Evolutionary conservation across 2,329 filamentous ascomycete genomes (phyloP).

Genomic region (Aspergillus latus): DNA sequence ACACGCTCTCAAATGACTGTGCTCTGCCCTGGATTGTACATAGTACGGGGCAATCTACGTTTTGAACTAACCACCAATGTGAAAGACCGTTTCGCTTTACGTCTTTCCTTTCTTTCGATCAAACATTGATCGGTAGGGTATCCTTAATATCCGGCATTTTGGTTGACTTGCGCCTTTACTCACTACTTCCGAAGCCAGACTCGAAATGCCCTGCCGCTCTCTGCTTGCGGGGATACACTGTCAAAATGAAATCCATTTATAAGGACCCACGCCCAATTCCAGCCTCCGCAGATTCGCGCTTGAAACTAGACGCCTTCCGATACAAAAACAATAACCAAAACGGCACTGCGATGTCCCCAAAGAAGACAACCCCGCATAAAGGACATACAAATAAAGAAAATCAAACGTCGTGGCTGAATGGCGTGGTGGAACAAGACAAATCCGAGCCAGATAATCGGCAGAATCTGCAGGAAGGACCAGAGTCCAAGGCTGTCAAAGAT

Average conservation of each 20-base stretch:
- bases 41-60: background rate
- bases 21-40: background rate
- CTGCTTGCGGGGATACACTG: constrained; percentile 17
- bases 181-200: constrained; percentile 10
- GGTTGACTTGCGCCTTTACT: constrained; percentile 3
- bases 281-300: constrained; percentile 54
- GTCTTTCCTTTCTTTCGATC: background rate
- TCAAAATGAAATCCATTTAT: constrained; percentile 26
- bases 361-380: constrained; percentile 19
- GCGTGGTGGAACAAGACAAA: constrained; percentile 29
- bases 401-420: constrained; percentile 37
- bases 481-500: constrained; percentile 33
- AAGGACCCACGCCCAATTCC: constrained; percentile 29
- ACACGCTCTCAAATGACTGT: constrained; percentile 6
- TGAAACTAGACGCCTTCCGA: constrained; percentile 57
- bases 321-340: constrained; percentile 43
- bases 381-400: constrained; percentile 49
- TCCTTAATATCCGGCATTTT: background rate
- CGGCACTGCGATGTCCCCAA: constrained; percentile 10
- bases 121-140: background rate
- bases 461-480: constrained; percentile 22
- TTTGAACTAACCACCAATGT: background rate
- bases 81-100: background rate
- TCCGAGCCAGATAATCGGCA: constrained; percentile 21
- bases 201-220: constrained; percentile 28